Evolutionary conservation across 164 flowering plant species (phyloP).

Genomic region (Cinnamomum chago): DNA sequence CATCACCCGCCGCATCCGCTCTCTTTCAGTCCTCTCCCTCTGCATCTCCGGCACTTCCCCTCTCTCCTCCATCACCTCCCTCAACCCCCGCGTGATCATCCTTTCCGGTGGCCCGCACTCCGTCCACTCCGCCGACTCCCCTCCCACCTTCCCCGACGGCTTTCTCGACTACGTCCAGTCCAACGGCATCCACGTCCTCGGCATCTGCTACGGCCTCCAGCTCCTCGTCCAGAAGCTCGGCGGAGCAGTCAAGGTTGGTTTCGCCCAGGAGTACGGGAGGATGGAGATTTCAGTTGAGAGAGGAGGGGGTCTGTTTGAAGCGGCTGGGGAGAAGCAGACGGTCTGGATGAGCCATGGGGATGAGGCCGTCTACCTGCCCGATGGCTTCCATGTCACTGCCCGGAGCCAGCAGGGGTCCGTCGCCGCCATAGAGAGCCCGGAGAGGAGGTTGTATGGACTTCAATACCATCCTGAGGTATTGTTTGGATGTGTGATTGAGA

Average conservation of each 20-base stretch:
- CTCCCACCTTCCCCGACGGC: constrained; percentile 71
- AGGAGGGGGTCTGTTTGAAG: constrained; percentile 47
- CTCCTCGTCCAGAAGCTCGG: constrained; percentile 86
- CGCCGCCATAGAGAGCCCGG: constrained; percentile 65
- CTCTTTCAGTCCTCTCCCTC: constrained; percentile 75
- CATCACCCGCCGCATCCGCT: constrained; percentile 87
- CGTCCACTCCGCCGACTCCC: constrained; percentile 50
- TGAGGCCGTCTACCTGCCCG: constrained; percentile 66
- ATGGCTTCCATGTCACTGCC: constrained; percentile 72
- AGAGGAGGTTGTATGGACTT: constrained; percentile 71
- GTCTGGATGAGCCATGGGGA: constrained; percentile 99
- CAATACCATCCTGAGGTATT: constrained; percentile 96
- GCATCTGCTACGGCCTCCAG: constrained; percentile 92
- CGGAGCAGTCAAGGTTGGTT: constrained; percentile 65
- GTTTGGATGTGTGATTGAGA: neutral
- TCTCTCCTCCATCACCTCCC: constrained; percentile 52
- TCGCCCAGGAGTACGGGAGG: constrained; percentile 87
- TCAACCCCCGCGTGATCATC: constrained; percentile 67
- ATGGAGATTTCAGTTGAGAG: constrained; percentile 72
- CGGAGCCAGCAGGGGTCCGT: constrained; percentile 68
- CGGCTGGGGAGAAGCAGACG: constrained; percentile 53
- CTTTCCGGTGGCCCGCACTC: constrained; percentile 97
- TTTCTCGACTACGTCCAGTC: constrained; percentile 62
- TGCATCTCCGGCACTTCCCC: constrained; percentile 80
- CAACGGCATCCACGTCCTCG: constrained; percentile 64